phyloP scores from a whole-genome alignment of 1,284 basidiomycete genomes.

The Xerocomus nothofagi region DNA sequence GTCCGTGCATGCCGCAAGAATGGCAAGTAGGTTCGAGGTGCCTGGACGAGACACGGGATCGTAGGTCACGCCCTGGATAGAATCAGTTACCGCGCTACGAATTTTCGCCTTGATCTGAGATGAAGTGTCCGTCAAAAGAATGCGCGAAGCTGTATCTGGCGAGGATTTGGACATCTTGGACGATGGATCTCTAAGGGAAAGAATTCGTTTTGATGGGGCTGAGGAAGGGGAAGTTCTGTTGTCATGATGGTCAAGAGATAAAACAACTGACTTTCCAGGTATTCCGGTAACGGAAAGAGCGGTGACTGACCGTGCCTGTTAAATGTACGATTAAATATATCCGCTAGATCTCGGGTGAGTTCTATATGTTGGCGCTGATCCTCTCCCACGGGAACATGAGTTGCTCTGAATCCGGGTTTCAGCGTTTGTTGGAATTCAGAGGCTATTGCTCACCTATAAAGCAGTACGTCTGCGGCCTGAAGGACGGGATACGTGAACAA shows the following conservation, averaged over 20 bases:
- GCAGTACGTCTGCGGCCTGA: slow-evolving; percentile 90
- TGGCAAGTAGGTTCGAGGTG: slow-evolving; percentile 79
- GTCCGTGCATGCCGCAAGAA: slow-evolving; percentile 69
- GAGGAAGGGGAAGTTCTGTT: neutral
- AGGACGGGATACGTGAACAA: slow-evolving; percentile 92
- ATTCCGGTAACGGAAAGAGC: slow-evolving; percentile 74
- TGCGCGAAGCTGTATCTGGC: slow-evolving; percentile 77
- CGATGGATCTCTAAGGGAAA: slow-evolving; percentile 83
- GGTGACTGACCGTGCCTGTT: slow-evolving; percentile 33
- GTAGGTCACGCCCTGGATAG: slow-evolving; percentile 68
- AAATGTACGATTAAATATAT: slow-evolving; percentile 77
- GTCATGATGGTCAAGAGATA: neutral
- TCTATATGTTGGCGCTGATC: slow-evolving; percentile 96
- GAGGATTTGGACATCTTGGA: slow-evolving; percentile 97
- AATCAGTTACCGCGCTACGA: slow-evolving; percentile 84
- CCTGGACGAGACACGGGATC: slow-evolving; percentile 80
- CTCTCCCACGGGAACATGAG: slow-evolving; percentile 93
- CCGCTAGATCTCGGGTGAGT: slow-evolving; percentile 81
- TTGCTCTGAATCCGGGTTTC: slow-evolving; percentile 54
- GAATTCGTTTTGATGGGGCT: slow-evolving; percentile 78
- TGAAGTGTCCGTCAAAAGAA: slow-evolving; percentile 79
- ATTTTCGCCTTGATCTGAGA: slow-evolving; percentile 71
- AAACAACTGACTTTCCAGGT: slow-evolving; percentile 67
- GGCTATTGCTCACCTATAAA: slow-evolving; percentile 64
- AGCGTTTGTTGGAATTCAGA: neutral